Conservation (phyloP, 768 basidiomycete species). For the Suillus placidus region DNA sequence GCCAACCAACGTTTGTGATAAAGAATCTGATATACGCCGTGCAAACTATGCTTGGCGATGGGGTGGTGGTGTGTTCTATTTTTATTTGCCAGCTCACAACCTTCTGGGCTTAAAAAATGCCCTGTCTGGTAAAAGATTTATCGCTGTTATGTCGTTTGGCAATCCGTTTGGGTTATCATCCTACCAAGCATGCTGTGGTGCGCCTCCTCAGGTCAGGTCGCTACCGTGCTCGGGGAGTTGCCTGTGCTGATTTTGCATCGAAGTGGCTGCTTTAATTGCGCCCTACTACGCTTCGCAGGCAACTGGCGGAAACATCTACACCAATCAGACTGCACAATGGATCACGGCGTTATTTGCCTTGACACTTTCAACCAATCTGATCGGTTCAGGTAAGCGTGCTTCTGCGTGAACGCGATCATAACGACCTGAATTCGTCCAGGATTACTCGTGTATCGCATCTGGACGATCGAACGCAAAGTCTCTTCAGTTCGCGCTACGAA, state of each 20-base stretch:
- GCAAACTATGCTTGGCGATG: constrained; percentile 16
- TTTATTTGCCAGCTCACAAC: background rate
- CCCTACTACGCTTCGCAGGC: constrained; percentile 13
- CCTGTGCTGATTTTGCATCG: background rate
- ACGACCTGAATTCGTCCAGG: background rate
- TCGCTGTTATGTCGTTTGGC: constrained; percentile 21
- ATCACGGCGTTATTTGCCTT: constrained; percentile 10
- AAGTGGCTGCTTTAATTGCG: constrained; percentile 8
- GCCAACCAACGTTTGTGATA: constrained; percentile 27
- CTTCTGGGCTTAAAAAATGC: background rate
- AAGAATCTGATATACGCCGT: constrained; percentile 25
- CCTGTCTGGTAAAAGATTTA: constrained; percentile 15
- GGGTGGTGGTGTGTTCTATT: constrained; percentile 12
- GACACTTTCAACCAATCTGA: constrained; percentile 13
- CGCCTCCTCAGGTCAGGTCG: constrained; percentile 10
- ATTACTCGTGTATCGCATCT: constrained; percentile 14
- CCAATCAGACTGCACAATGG: constrained; percentile 8
- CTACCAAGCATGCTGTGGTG: constrained; percentile 13
- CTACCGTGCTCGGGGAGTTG: background rate
- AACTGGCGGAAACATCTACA: constrained; percentile 1
- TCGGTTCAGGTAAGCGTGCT: constrained; percentile 13
- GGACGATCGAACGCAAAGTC: constrained; percentile 7
- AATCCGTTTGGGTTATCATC: constrained; percentile 15
- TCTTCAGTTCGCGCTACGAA: background rate
- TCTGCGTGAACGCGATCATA: background rate